Evolutionary conservation across 306 rosid genomes (phyloP), one percentile per base, ranked within the genome.

Genomic region (Inga oerstediana): DNA sequence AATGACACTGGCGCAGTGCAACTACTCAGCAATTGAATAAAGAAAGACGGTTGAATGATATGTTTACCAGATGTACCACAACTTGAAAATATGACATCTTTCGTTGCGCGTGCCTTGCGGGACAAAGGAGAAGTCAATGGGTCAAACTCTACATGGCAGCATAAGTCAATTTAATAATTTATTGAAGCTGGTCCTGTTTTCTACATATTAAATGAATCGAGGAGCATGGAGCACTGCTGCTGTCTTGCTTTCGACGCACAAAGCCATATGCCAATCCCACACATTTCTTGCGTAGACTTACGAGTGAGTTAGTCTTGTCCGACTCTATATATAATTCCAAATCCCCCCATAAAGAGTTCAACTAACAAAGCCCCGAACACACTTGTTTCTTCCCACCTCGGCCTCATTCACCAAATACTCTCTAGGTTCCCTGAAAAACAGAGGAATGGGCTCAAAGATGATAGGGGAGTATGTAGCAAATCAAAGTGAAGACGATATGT

Each of bases 391-490:
- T 54, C 19, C 20, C 69, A 62, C 37, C 37, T 27, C 34, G 7
- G 8, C n/a, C 71, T 19, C 30, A 41, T 41, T 27, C 22, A 44
- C 22, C 78, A 10, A 20, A 20, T 56, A 35, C 59, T 22, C 66
- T 41, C 70, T 20, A 19, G 16, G 51, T 58, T 27, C 27, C 27
- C 24, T 70, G 16, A n/a, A 10, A n/a, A 43, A 10, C 54, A 27
- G 46, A 59, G 79, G 2, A 62, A 81, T 79, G 76, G 70, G 78
- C 24, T 70, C 3, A 20, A 51, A 84, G 64, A 58, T 17, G 74
- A 73, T 41, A 65, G n/a, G 32, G n/a, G 2, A 13, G 39, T 19
- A 13, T 46, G 51, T 4, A 27, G 22, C 51, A 9, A 12, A 72
- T 72, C 27, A 51, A 6, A 39, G 71, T 17, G 80, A 76, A 61